A percentile compares a stretch with the other conserved stretches of the same genome.
These are phyloP conservation scores for Pseudocercospora fijiensis DNA, from an alignment of 2,329 filamentous ascomycete species.

Conservation along the genomic window DNA sequence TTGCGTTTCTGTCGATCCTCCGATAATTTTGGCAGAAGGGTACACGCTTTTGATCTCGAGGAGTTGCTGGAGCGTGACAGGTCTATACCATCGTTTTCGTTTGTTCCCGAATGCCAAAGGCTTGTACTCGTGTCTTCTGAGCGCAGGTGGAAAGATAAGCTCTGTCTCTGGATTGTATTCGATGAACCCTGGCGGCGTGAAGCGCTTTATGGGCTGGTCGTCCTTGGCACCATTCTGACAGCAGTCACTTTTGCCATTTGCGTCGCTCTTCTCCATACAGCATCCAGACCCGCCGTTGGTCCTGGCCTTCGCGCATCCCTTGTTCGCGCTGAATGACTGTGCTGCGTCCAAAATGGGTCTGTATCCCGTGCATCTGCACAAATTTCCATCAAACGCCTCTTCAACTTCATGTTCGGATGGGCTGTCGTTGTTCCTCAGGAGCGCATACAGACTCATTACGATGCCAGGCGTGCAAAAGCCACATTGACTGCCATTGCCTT, in stretches of 20 bases:
- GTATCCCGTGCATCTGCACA: conserved; percentile 95
- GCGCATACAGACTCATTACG: conserved; percentile 93
- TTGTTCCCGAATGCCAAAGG: conserved; percentile 91
- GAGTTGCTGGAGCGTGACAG: conserved; percentile 80
- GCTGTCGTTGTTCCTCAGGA: conserved; percentile 77
- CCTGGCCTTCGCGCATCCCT: conserved; percentile 56
- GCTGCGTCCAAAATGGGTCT: conserved; percentile 91
- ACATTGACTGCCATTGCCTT: conserved; percentile 88
- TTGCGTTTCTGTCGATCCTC: conserved; percentile 93
- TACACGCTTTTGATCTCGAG: conserved; percentile 86
- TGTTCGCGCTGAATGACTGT: conserved; percentile 72
- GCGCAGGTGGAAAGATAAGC: conserved; percentile 84
- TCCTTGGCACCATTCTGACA: conserved; percentile 51
- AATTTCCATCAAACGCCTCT: conserved; percentile 94
- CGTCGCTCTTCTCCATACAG: conserved; percentile 61
- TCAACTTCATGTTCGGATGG: conserved; percentile 83
- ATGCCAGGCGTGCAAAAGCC: conserved; percentile 97
- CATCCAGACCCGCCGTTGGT: conserved; percentile 65
- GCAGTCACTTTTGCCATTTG: conserved; percentile 55
- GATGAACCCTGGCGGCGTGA: conserved; percentile 87
- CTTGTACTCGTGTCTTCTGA: conserved; percentile 79
- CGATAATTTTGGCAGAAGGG: conserved; percentile 88
- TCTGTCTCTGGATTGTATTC: conserved; percentile 92
- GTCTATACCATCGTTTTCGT: conserved; percentile 88
- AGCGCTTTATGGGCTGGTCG: conserved; percentile 56